Base-by-base conservation (phyloP, 2,329 filamentous ascomycete genomes). In the Aaosphaeria arxii region DNA sequence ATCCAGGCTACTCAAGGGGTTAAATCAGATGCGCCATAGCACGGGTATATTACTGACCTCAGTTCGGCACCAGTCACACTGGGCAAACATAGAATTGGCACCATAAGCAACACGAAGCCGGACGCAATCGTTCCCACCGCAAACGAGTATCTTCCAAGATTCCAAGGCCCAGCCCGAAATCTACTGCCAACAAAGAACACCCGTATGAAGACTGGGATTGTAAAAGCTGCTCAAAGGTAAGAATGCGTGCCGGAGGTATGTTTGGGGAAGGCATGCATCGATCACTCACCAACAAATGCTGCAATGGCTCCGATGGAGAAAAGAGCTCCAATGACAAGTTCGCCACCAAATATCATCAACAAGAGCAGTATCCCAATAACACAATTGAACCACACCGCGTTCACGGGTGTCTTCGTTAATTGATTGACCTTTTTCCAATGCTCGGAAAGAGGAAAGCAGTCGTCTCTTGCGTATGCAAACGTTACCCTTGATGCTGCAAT, bases 381-480 rank as follows among this genome's bases (percentile, higher is more conserved):
- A 38, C 76, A 76, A 58, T 88, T 87, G 64, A 87, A 77, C 78
- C 85, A 84, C 7, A 88, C 85, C 0, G 85, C 84, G 59, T 87
- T 88, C 43, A 87, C 84, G 0, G 86, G 86, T 0, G 86, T 88
- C 44, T 77, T 69, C 2, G 86, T 88, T 57, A 69, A 62, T 1
- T 61, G 57, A 67, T 88, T 85, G 44, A 88, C 84, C 28, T 71
- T 62, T 58, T 81, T 82, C 74, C 83, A 84, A 58, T 77, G 75
- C 0, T 68, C 69, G 5, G 80, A 84, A 5, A 81, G 60, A 0
- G 85, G 85, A 61, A 89, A 86, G 62, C 83, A 86, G 57, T 82
- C 85, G 58, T 89, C 86, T 32, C 86, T 82, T 13, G 86, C 85
- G 67, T 89, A 89, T 11, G 85, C 86, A 59, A 86, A 89, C 1